These are phyloP conservation scores for Lichtheimia ramosa DNA, from an alignment of 371 early-diverging fungal genomes.

Conservation along the genomic window DNA sequence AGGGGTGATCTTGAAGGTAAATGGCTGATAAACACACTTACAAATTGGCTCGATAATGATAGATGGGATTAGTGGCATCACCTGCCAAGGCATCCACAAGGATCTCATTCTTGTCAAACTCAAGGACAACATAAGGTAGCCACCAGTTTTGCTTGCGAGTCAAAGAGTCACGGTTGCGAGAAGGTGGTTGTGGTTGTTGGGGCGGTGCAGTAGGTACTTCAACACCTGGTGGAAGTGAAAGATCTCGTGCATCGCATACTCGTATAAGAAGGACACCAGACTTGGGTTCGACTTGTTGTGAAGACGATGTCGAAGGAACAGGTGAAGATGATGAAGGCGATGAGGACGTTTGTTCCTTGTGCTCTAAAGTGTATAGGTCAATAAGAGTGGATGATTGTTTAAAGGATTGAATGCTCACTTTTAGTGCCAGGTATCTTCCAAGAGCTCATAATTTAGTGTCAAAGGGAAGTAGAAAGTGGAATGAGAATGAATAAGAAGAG, in stretches of 20 bases:
- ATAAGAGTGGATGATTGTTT: neutral
- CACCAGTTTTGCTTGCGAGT: constrained; percentile 75
- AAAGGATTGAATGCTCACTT: constrained; percentile 20
- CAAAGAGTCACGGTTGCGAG: constrained; percentile 64
- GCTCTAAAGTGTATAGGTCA: constrained; percentile 11
- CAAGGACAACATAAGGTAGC: constrained; percentile 87
- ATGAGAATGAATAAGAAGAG: too few species aligned
- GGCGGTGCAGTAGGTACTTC: constrained; percentile 27
- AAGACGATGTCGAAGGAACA: constrained; percentile 5
- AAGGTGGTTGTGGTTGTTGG: constrained; percentile 20
- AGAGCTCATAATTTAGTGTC: constrained; percentile 26
- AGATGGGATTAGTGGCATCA: constrained; percentile 72
- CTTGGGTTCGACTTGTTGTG: constrained; percentile 14
- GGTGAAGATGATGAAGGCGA: constrained; percentile 5
- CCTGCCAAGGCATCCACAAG: constrained; percentile 81
- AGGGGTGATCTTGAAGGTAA: neutral
- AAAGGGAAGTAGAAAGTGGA: neutral
- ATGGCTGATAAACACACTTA: constrained; percentile 42
- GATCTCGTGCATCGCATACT: constrained; percentile 13
- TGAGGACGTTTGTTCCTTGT: constrained; percentile 21
- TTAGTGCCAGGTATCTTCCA: constrained; percentile 43
- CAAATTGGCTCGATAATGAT: constrained; percentile 89
- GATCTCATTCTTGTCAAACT: constrained; percentile 94
- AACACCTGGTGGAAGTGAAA: constrained; percentile 12
- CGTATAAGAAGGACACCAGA: constrained; percentile 23